phyloP scores from a whole-genome alignment of 2,329 filamentous ascomycete genomes.

The Colletotrichum nymphaeae region DNA sequence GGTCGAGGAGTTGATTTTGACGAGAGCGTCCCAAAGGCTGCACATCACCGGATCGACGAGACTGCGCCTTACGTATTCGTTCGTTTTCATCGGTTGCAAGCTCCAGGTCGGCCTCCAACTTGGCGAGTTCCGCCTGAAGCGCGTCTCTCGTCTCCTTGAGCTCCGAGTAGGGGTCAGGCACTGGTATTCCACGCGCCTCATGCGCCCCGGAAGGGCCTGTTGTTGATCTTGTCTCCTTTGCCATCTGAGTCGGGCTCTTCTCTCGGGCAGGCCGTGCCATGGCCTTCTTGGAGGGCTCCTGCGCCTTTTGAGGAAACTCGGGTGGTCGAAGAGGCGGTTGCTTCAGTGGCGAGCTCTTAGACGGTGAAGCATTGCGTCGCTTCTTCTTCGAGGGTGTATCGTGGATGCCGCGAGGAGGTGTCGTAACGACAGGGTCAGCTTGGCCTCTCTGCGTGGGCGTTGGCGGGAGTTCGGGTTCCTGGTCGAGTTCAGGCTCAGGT shows the following conservation, averaged over 20 bases:
- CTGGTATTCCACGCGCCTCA: slow-evolving; percentile 54
- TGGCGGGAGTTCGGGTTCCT: slow-evolving; percentile 73
- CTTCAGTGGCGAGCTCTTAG: slow-evolving; percentile 63
- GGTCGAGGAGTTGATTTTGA: slow-evolving; percentile 51
- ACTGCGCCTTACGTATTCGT: slow-evolving; percentile 56
- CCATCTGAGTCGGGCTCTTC: slow-evolving; percentile 1
- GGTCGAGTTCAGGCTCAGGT: slow-evolving; percentile 20
- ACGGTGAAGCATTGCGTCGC: slow-evolving; percentile 49
- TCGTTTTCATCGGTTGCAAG: slow-evolving; percentile 69
- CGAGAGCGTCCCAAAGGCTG: slow-evolving; percentile 45
- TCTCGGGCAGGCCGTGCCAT: slow-evolving; percentile 16
- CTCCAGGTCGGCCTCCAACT: slow-evolving; percentile 68
- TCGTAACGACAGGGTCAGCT: slow-evolving; percentile 64
- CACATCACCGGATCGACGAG: slow-evolving; percentile 47
- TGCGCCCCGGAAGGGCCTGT: slow-evolving; percentile 40
- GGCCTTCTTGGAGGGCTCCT: slow-evolving; percentile 35
- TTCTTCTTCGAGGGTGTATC: slow-evolving; percentile 65
- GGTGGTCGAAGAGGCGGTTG: slow-evolving; percentile 49
- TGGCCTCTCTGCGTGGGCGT: slow-evolving; percentile 61
- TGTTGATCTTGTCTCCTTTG: neutral
- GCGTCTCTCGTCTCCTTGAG: slow-evolving; percentile 65
- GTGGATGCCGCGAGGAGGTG: slow-evolving; percentile 69
- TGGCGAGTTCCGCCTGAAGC: slow-evolving; percentile 65
- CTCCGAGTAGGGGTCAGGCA: slow-evolving; percentile 54
- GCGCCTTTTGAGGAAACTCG: slow-evolving; percentile 21